These are phyloP conservation scores for Auricularia auricula-judae DNA, from an alignment of 768 basidiomycete genomes.

Conservation along the genomic window DNA sequence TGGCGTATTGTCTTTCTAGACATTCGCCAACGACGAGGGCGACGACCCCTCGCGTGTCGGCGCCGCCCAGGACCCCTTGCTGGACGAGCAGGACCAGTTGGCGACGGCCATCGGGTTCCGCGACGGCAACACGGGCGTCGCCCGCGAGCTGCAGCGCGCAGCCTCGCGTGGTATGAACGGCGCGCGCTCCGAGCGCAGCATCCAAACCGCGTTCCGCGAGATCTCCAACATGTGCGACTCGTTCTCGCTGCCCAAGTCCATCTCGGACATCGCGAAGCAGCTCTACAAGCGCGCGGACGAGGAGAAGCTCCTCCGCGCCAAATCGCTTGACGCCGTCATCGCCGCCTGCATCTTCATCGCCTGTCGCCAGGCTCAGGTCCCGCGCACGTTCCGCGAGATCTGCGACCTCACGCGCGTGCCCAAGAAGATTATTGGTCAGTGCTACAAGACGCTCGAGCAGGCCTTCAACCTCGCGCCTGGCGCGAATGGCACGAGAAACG, in stretches of 20 bases:
- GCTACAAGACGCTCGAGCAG: slow-evolving; percentile 79
- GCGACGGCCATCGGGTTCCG: slow-evolving; percentile 92
- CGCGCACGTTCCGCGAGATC: slow-evolving; percentile 91
- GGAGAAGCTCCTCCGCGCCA: slow-evolving; percentile 84
- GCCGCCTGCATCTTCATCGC: slow-evolving; percentile 98
- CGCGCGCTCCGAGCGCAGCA: slow-evolving; percentile 73
- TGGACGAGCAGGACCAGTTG: slow-evolving; percentile 91
- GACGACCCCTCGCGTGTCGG: slow-evolving; percentile 99
- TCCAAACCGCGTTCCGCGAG: slow-evolving; percentile 81
- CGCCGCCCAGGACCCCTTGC: slow-evolving; percentile 82
- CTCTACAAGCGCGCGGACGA: slow-evolving; percentile 96
- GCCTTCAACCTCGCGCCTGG: slow-evolving; percentile 84
- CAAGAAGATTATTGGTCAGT: slow-evolving; percentile 92
- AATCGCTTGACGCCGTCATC: slow-evolving; percentile 85
- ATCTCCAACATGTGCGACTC: slow-evolving; percentile 93
- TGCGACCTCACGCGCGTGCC: slow-evolving; percentile 87
- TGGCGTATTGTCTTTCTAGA: slow-evolving; percentile 36
- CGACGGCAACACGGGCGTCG: slow-evolving; percentile 88
- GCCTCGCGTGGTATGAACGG: slow-evolving; percentile 63
- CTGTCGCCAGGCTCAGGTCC: slow-evolving; percentile 90
- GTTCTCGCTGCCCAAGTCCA: slow-evolving; percentile 86
- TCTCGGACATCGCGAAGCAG: slow-evolving; percentile 94
- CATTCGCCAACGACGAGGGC: slow-evolving; percentile 98
- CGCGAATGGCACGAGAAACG: slow-evolving; percentile 33
- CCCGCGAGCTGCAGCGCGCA: slow-evolving; percentile 86